Base-by-base conservation (phyloP, 176 grass and related monocot species). In the Bothriochloa decipiens region DNA sequence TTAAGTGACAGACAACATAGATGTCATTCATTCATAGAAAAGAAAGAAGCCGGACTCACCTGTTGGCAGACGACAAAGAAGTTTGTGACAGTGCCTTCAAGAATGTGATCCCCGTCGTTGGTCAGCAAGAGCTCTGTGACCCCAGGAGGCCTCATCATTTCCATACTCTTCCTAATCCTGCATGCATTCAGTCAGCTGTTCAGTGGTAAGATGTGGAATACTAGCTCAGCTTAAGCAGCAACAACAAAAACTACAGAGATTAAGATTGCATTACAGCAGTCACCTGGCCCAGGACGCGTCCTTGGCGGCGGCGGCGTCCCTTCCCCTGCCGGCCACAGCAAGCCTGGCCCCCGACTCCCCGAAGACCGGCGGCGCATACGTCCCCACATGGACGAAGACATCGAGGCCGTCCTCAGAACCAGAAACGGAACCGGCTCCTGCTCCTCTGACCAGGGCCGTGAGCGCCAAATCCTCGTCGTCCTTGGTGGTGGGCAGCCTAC, bases 31-130 rank as follows among this genome's bases (percentile, higher is more conserved):
- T 25, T 36, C 15, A 75, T 60, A 36, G 28, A 37, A 1, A 61
- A 0, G 10, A 62, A 62, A 12, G 9, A 62, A 14, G 22, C 8
- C 9, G 13, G 77, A 88, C 65, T 83, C 18, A 86, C 89, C 91
- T 89, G 93, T 74, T n/a, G 40, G 77, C 89, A 85, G 53, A 95
- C 70, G 61, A 98, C 82, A 53, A 98, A 98, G 75, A 98, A 95
- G 72, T 95, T 98, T 66, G 96, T 95, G 28, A 95, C 74, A 29
- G 72, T 80, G 41, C 93, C 96, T 91, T 98, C 93, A 52, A 98
- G 93, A 78, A 98, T 88, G 57, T 60, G 84, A 83, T 98, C 85
- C 43, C 96, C 96, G 20, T 98, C 85, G 18, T 95, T 93, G 7
- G 80, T 90, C 81, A 98, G 75, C 76, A 98, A 87, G 23, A 95